Evolutionary conservation across 176 grass and related monocot genomes (phyloP), one percentile per base, ranked within the genome.

Genomic region (Neostapfia colusana): DNA sequence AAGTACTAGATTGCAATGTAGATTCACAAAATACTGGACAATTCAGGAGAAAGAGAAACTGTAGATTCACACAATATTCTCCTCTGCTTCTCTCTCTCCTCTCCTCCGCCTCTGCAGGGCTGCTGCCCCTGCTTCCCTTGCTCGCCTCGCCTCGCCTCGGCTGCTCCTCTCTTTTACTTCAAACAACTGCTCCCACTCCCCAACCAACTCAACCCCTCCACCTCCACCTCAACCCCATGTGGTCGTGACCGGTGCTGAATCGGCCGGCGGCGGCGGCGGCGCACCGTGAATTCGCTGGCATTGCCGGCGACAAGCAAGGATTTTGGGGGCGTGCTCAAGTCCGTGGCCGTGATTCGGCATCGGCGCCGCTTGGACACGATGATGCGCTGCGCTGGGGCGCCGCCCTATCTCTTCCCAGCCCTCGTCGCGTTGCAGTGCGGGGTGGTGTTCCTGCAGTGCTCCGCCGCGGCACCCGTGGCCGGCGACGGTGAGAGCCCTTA

Each of bases 371-470:
- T 70, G 21, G 63, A 14, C 54, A 80, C 80, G 86, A 80, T 63
- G 76, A 45, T 46, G 70, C 81, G 62, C 53, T 75, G 61, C 46
- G 21, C 43, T 1, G 81, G 15, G 55, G 20, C 60, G 70, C 45
- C 35, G 54, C 11, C 75, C 36, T 15, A 39, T 25, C 48, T 78
- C 18, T 69, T 85, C 20, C 59, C 0, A 10, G 67, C 79, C 10
- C 76, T 88, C 76, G 57, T 88, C 57, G 81, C 81, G 46, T 27
- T 88, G 70, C 86, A 88, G 70, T 88, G 81, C 76, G 86, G 80
- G 61, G 79, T 60, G 67, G 49, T 83, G 3, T 54, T 83, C 36
- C 57, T 73, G 34, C 76, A 24, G n/a, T 73, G 80, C 75, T 83
- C 81, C 23, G 69, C 75, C 14, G 62, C 53, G 14, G 65, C 51